Conservation (phyloP, 2,329 filamentous ascomycete species). For the Phialemoniopsis sp. region DNA sequence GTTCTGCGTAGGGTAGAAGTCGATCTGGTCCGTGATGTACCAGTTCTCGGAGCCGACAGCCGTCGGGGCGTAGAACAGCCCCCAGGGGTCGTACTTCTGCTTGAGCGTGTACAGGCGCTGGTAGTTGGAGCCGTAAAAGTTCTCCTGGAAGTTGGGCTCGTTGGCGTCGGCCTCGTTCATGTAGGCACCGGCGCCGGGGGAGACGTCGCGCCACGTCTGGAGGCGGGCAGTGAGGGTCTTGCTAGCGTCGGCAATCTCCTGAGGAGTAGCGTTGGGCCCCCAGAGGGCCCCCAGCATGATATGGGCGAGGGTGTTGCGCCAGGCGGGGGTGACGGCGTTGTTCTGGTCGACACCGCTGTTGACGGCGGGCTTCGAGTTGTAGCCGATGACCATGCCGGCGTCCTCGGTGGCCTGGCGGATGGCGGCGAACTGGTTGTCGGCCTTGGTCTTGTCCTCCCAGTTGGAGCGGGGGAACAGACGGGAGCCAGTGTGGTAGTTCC, state of each 20-base stretch:
- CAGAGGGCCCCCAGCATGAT: slow-evolving; percentile 23
- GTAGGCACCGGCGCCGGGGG: slow-evolving; percentile 29
- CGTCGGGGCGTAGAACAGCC: slow-evolving; percentile 8
- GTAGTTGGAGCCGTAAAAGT: slow-evolving; percentile 14
- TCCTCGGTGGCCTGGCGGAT: slow-evolving; percentile 32
- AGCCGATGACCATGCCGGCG: slow-evolving; percentile 33
- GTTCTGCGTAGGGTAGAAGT: slow-evolving; percentile 6
- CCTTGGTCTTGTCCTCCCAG: slow-evolving; percentile 19
- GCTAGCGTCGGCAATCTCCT: slow-evolving; percentile 12
- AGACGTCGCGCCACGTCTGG: slow-evolving; percentile 18
- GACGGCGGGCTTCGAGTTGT: slow-evolving; percentile 28
- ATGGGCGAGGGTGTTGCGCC: slow-evolving; percentile 36
- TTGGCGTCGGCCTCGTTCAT: slow-evolving; percentile 31
- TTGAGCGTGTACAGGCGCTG: slow-evolving; percentile 8
- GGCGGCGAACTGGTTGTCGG: slow-evolving; percentile 18
- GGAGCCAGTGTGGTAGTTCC: slow-evolving; percentile 14
- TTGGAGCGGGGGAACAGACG: slow-evolving; percentile 21
- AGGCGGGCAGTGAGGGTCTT: slow-evolving; percentile 14
- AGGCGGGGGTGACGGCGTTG: slow-evolving; percentile 43
- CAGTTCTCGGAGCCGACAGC: slow-evolving; percentile 7
- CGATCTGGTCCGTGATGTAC: slow-evolving; percentile 4
- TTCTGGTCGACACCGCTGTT: slow-evolving; percentile 22
- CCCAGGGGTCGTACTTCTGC: slow-evolving; percentile 9
- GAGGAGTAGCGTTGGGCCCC: slow-evolving; percentile 7
- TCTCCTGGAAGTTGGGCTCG: slow-evolving; percentile 13